phyloP scores from a whole-genome alignment of 2,329 filamentous ascomycete genomes.

The Colletotrichum graminicola region DNA sequence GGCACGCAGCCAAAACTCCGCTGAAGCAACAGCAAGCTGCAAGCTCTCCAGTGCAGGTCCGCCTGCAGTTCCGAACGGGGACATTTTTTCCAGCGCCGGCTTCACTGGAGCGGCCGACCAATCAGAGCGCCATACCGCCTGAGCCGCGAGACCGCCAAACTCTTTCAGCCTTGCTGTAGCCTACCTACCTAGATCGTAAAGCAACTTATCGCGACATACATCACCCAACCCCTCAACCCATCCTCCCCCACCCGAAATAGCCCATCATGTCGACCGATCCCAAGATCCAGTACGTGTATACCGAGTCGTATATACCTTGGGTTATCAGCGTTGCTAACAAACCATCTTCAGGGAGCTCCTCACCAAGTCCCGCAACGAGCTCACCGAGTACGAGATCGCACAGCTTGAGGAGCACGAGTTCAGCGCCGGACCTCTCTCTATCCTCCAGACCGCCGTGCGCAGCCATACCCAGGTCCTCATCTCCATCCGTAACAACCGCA shows the following conservation, averaged over 20 bases:
- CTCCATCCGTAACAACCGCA: constrained; percentile 97
- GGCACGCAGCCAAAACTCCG: constrained; percentile 2
- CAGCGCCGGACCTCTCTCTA: constrained; percentile 74
- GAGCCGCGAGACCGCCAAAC: constrained; percentile 39
- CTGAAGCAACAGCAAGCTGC: constrained; percentile 15
- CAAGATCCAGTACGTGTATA: constrained; percentile 75
- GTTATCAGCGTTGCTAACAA: constrained; percentile 47
- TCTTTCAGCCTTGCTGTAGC: constrained; percentile 52
- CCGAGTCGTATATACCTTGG: constrained; percentile 24
- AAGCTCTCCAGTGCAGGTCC: constrained; percentile 21
- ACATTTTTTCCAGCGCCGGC: constrained; percentile 38
- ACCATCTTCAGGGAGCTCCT: constrained; percentile 79
- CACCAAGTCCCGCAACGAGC: constrained; percentile 87
- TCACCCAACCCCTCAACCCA: constrained; percentile 43
- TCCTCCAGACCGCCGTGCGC: constrained; percentile 96
- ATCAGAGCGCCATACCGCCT: constrained; percentile 28
- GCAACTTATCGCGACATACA: constrained; percentile 29
- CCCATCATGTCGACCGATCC: constrained; percentile 60
- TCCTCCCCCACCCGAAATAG: constrained; percentile 38
- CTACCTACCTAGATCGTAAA: constrained; percentile 22
- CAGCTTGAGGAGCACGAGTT: constrained; percentile 73
- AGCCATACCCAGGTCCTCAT: constrained; percentile 96
- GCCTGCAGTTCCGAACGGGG: constrained; percentile 10
- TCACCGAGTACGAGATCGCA: constrained; percentile 94
- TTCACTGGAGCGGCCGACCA: constrained; percentile 25